Percentiles rank a stretch among this genome's conserved stretches.
These are phyloP conservation scores for Rubia occidens DNA, from an alignment of 305 asterid genomes.

Conservation along the genomic window DNA sequence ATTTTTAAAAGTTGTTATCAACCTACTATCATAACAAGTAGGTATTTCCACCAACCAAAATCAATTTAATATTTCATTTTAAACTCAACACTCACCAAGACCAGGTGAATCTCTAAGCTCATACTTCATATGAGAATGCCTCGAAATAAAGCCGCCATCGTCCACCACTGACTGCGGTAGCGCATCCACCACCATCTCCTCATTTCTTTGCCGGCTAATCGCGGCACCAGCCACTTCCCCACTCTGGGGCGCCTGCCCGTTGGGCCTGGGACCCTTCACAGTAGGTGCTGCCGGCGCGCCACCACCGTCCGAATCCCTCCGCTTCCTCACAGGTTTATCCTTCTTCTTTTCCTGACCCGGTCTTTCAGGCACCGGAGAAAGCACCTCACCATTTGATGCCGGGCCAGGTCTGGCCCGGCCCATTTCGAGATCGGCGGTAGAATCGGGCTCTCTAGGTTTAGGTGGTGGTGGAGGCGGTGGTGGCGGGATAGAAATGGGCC, in stretches of 20 bases:
- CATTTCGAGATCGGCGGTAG: constrained; percentile 54
- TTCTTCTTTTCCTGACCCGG: constrained; percentile 32
- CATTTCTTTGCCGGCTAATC: constrained; percentile 38
- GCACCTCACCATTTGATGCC: constrained; percentile 38
- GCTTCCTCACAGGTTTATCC: constrained; percentile 50
- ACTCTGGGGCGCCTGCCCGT: constrained; percentile 30
- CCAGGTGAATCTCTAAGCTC: constrained; percentile 96
- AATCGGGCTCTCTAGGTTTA: constrained; percentile 22
- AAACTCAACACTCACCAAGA: constrained; percentile 49
- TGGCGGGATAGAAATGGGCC: constrained; percentile 36
- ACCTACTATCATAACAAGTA: background rate
- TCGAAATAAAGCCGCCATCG: constrained; percentile 54
- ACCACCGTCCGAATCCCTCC: constrained; percentile 79
- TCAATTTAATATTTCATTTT: background rate
- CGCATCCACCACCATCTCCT: constrained; percentile 37
- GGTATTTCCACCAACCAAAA: background rate
- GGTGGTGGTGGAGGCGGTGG: constrained; percentile 13
- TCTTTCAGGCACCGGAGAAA: constrained; percentile 30
- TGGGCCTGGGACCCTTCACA: constrained; percentile 31
- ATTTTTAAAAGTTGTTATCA: background rate
- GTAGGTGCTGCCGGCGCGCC: constrained; percentile 8
- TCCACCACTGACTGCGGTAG: constrained; percentile 56
- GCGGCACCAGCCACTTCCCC: constrained; percentile 32
- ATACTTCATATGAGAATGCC: constrained; percentile 86
- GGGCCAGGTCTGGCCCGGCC: constrained; percentile 47